Evolutionary conservation across 208 protist species (phyloP).

Genomic region (Naegleria gruberi): DNA sequence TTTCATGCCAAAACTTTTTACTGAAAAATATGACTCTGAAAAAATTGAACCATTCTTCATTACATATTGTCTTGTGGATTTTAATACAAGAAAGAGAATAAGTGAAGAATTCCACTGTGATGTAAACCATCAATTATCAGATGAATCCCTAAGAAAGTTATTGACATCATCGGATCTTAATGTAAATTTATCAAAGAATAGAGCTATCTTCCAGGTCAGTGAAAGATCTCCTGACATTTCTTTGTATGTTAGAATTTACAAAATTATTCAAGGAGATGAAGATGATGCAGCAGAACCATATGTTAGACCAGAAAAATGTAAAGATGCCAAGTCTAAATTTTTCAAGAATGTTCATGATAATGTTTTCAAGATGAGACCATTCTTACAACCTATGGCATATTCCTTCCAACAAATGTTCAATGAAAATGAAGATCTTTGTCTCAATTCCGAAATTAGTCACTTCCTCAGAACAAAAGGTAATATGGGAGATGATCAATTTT

Average conservation of each 20-base stretch:
- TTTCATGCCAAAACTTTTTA: not conserved
- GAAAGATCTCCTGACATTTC: not conserved
- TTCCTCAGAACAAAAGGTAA: not conserved
- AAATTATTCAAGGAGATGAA: conserved; percentile 24
- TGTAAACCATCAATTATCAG: not conserved
- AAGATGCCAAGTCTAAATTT: not conserved
- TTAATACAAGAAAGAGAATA: not conserved
- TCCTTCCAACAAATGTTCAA: not conserved
- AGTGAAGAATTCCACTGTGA: not conserved
- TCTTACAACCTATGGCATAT: not conserved
- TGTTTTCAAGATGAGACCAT: not conserved
- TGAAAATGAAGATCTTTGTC: not conserved
- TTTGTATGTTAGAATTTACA: not conserved
- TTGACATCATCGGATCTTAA: not conserved
- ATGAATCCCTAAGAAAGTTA: not conserved
- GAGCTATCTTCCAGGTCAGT: not conserved
- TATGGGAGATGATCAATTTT: not conserved
- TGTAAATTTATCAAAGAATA: not conserved
- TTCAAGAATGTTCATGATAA: not conserved
- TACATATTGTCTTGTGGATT: not conserved
- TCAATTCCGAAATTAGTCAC: not conserved
- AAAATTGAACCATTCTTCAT: conserved; percentile 19
- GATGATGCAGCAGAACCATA: not conserved
- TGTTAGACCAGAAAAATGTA: not conserved
- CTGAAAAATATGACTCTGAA: conserved; percentile 6